Conservation (phyloP, 2,329 filamentous ascomycete species). For the Colletotrichum tropicicola region DNA sequence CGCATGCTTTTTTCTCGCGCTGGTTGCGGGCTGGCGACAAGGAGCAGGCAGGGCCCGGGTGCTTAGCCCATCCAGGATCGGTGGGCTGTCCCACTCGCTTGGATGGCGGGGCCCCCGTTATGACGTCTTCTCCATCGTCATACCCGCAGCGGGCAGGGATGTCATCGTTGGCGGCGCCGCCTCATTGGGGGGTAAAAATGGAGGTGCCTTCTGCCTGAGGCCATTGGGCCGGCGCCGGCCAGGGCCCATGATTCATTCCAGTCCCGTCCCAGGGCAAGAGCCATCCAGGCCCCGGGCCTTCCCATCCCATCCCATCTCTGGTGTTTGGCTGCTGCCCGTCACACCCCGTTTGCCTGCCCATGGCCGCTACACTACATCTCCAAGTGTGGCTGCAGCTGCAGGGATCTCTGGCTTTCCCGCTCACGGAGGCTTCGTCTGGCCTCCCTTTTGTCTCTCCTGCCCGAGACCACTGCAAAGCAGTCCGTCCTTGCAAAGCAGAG, state of each 20-base stretch:
- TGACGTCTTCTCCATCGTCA: constrained; percentile 25
- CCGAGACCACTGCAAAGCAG: too few species aligned
- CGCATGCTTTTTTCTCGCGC: neutral
- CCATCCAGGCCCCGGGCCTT: too few species aligned
- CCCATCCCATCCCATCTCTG: neutral
- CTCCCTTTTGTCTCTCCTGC: too few species aligned
- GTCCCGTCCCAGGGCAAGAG: too few species aligned
- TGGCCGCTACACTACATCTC: neutral
- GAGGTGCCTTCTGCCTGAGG: constrained; percentile 1
- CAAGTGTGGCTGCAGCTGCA: neutral
- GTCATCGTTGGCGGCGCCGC: neutral
- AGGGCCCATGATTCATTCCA: constrained; percentile 23
- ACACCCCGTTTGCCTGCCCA: neutral
- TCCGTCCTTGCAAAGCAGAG: too few species aligned
- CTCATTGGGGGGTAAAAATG: constrained; percentile 8
- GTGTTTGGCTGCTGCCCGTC: neutral
- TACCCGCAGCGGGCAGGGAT: constrained; percentile 19
- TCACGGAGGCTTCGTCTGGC: too few species aligned
- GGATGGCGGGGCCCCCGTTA: constrained; percentile 23
- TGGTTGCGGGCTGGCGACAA: constrained; percentile 8
- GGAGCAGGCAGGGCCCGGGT: neutral
- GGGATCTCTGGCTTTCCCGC: too few species aligned
- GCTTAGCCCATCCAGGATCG: neutral
- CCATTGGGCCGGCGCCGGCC: neutral
- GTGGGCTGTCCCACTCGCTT: constrained; percentile 14